Evolutionary conservation across 495 filamentous ascomycete species (phyloP).

Genomic region (Articulospora tetracladia): DNA sequence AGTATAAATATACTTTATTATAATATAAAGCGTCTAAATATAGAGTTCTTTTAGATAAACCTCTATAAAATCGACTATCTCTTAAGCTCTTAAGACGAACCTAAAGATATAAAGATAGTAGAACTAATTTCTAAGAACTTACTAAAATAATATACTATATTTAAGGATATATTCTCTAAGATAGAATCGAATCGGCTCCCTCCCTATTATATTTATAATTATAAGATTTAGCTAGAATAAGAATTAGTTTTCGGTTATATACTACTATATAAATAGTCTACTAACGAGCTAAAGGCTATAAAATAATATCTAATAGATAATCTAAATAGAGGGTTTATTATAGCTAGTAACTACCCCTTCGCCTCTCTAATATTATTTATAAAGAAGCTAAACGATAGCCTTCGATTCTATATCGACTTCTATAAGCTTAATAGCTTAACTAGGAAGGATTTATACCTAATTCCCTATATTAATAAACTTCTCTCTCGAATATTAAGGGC

Average conservation of each 20-base stretch:
- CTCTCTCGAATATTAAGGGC: slow-evolving; percentile 28
- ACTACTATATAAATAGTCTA: background rate
- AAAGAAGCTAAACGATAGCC: slow-evolving; percentile 21
- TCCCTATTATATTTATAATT: background rate
- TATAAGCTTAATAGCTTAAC: slow-evolving; percentile 38
- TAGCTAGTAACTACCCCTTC: background rate
- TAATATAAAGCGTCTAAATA: background rate
- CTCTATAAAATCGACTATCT: background rate
- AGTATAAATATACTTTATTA: background rate
- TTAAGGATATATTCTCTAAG: background rate
- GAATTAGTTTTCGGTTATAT: background rate
- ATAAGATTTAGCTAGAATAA: background rate
- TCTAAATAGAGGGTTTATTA: slow-evolving; percentile 5
- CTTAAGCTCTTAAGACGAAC: background rate
- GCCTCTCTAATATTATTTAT: background rate
- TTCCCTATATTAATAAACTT: slow-evolving; percentile 42
- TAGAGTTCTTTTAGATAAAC: background rate
- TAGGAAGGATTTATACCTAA: slow-evolving; percentile 38
- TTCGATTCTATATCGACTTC: slow-evolving; percentile 45
- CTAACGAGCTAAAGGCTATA: background rate
- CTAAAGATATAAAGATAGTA: too few relatives aligned
- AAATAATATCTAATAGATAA: slow-evolving; percentile 2
- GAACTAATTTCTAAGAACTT: background rate
- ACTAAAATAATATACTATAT: background rate
- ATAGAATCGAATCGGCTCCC: background rate